A percentile compares a stretch with the other conserved stretches of the same genome.
phyloP scores from a whole-genome alignment of 2,329 filamentous ascomycete species.

The Rutstroemia sp. region DNA sequence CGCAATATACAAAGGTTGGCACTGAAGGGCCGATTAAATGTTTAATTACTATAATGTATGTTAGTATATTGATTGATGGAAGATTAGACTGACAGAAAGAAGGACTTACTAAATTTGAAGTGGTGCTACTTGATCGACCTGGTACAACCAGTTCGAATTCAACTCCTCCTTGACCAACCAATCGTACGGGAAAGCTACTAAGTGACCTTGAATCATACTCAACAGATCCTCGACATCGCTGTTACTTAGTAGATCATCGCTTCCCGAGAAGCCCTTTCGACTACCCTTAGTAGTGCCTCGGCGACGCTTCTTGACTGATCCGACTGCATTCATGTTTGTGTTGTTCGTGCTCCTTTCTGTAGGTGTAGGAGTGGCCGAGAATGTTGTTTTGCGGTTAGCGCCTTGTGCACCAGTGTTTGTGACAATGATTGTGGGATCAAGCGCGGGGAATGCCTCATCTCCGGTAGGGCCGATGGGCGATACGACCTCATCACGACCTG shows the following conservation, averaged over 20 bases:
- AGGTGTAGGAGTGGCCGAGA: constrained; percentile 35
- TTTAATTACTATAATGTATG: too few relatives aligned
- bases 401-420: constrained; percentile 26
- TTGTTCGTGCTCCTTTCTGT: constrained; percentile 13
- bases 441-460: constrained; percentile 40
- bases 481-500: constrained; percentile 28
- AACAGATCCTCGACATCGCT: constrained; percentile 77
- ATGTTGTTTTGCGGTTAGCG: constrained; percentile 47
- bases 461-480: constrained; percentile 38
- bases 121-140: constrained; percentile 90
- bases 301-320: constrained; percentile 53
- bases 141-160: constrained; percentile 93
- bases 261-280: constrained; percentile 52
- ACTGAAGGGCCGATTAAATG: too few relatives aligned
- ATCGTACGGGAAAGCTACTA: constrained; percentile 92
- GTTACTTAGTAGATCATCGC: constrained; percentile 69
- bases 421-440: constrained; percentile 31
- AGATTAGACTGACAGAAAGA: too few relatives aligned
- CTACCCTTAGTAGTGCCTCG: constrained; percentile 60
- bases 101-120: constrained; percentile 87
- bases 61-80: too few relatives aligned
- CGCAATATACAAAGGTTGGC: too few relatives aligned
- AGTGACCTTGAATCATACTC: constrained; percentile 73
- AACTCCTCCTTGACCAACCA: constrained; percentile 89
- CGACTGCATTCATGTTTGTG: constrained; percentile 13